These are phyloP conservation scores for Phyllosticta citrichinensis DNA, from an alignment of 2,329 filamentous ascomycete species.

Conservation along the genomic window DNA sequence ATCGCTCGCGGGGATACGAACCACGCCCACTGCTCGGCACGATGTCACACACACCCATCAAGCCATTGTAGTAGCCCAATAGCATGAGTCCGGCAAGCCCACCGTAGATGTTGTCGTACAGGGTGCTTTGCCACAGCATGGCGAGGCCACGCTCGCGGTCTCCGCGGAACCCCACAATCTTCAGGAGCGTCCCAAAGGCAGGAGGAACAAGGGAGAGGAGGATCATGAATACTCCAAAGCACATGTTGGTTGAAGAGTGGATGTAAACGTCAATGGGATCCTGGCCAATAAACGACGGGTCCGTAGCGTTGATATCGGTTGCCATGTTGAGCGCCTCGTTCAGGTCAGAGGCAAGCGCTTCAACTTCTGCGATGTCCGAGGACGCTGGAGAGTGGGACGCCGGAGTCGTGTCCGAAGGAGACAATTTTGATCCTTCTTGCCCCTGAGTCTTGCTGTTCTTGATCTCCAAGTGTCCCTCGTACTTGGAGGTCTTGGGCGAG, in stretches of 20 bases:
- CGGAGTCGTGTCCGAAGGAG: conserved; percentile 14
- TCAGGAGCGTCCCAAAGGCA: conserved; percentile 75
- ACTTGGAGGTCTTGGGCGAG: conserved; percentile 36
- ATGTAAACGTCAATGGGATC: conserved; percentile 79
- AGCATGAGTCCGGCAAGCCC: conserved; percentile 75
- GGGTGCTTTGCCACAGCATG: conserved; percentile 85
- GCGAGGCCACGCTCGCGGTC: conserved; percentile 72
- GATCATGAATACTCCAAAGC: conserved; percentile 76
- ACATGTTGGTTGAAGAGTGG: conserved; percentile 79
- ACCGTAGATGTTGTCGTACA: conserved; percentile 83
- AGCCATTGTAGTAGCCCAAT: conserved; percentile 78
- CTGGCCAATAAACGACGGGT: conserved; percentile 42
- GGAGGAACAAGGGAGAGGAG: conserved; percentile 91
- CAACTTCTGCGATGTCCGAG: neutral
- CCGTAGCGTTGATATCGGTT: neutral
- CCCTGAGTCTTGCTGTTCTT: conserved; percentile 11
- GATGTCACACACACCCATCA: conserved; percentile 82
- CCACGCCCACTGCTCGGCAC: conserved; percentile 50
- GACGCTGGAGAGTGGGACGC: conserved; percentile 9
- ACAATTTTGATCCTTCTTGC: neutral
- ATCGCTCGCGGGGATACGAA: conserved; percentile 58
- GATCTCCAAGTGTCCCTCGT: conserved; percentile 35
- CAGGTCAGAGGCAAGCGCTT: neutral
- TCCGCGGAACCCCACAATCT: conserved; percentile 82
- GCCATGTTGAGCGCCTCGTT: neutral